phyloP scores from a whole-genome alignment of 768 basidiomycete genomes.

The Calocera cornea region DNA sequence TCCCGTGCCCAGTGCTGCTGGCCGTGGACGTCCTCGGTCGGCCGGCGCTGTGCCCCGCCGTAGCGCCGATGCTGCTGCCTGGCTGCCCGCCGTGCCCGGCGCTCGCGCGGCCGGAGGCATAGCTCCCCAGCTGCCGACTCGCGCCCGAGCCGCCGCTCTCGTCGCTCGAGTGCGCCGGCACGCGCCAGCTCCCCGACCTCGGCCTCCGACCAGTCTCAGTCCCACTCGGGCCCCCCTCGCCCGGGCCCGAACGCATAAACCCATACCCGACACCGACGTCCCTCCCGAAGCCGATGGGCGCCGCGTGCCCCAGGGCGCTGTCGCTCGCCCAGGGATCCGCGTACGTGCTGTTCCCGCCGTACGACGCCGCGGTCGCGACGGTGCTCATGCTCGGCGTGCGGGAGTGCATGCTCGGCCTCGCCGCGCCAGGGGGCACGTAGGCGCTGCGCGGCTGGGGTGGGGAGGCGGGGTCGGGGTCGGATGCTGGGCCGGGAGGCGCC shows the following conservation, averaged over 20 bases:
- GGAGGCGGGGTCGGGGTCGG: not conserved
- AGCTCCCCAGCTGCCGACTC: no score
- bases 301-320: not conserved
- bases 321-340: not conserved
- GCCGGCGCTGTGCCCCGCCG: no score
- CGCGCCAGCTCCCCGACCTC: no score
- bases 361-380: not conserved
- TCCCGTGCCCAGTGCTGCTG: no score
- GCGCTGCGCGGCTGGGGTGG: not conserved
- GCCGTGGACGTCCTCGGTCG: no score
- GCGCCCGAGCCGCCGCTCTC: no score
- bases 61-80: no score
- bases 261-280: not conserved
- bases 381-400: not conserved
- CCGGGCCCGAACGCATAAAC: not conserved
- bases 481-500: not conserved
- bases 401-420: not conserved
- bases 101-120: no score
- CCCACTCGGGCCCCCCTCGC: not conserved
- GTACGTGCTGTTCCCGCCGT: not conserved
- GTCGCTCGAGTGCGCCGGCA: no score
- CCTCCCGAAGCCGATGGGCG: not conserved
- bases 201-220: not conserved
- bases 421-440: not conserved
- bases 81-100: no score